Conservation (phyloP, 2,329 filamentous ascomycete species). For the Calonectria hongkongensis region DNA sequence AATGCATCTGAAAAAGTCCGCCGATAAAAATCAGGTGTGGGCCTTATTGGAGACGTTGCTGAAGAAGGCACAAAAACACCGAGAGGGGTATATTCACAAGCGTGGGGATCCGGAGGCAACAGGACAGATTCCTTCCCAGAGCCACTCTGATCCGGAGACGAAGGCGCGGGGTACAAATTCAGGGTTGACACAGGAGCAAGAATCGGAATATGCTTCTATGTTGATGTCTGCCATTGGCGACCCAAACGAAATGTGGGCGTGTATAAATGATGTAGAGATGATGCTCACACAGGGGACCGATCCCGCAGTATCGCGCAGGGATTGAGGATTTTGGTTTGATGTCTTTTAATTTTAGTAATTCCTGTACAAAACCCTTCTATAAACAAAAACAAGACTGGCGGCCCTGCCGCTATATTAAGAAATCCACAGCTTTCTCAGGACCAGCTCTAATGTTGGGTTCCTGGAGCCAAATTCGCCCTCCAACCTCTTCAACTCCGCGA, state of each 20-base stretch:
- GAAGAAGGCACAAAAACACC: neutral
- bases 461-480: constrained; percentile 12
- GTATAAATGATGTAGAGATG: constrained; percentile 17
- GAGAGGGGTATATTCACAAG: neutral
- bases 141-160: neutral
- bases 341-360: neutral
- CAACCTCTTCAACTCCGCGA: constrained; percentile 10
- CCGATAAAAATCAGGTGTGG: neutral
- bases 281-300: neutral
- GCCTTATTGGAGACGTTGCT: neutral
- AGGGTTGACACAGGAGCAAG: neutral
- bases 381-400: too few species aligned
- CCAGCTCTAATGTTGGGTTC: constrained; percentile 20
- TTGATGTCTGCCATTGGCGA: constrained; percentile 7
- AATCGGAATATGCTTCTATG: neutral
- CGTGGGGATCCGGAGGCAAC: neutral
- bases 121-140: too few species aligned
- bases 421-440: constrained; percentile 13
- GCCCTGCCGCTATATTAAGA: neutral
- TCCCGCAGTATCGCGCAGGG: too few species aligned
- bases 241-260: constrained; percentile 8
- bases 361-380: too few species aligned
- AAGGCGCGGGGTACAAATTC: neutral
- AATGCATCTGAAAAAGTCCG: neutral
- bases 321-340: neutral